Evolutionary conservation across 225 moss, liverwort and hornwort genomes (phyloP).

Genomic region (Pleurozium schreberi): DNA sequence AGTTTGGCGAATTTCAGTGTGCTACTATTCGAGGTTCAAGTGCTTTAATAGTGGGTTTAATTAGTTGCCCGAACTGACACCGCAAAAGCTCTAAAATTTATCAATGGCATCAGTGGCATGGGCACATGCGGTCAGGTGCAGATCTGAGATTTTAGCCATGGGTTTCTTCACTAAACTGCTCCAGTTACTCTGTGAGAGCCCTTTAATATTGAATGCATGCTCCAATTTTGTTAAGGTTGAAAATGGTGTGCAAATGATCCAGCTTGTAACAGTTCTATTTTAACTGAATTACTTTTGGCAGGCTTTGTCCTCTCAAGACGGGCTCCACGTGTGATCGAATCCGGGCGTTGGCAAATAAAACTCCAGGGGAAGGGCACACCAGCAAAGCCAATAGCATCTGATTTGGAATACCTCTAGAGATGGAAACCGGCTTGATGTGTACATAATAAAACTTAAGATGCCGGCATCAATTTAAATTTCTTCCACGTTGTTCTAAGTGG

Average conservation of each 20-base stretch:
- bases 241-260: not conserved
- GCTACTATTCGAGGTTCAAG: not conserved
- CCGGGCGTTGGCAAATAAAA: not conserved
- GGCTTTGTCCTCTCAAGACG: not conserved
- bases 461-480: not conserved
- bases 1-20: not conserved
- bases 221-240: not conserved
- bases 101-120: not conserved
- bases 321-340: not conserved
- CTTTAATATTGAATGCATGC: not conserved
- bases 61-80: not conserved
- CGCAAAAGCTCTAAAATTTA: not conserved
- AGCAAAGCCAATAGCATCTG: not conserved
- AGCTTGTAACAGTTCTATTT: not conserved
- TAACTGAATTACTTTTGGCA: not conserved
- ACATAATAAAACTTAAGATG: not conserved
- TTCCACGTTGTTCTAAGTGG: not conserved
- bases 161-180: not conserved
- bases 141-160: not conserved
- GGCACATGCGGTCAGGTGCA: not conserved
- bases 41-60: not conserved
- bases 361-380: no score
- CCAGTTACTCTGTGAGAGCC: not conserved
- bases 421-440: not conserved
- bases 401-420: not conserved